Evolutionary conservation across 129 eudicot species (phyloP), one percentile per base, ranked within the genome.

Genomic region (Centaurea solstitialis): DNA sequence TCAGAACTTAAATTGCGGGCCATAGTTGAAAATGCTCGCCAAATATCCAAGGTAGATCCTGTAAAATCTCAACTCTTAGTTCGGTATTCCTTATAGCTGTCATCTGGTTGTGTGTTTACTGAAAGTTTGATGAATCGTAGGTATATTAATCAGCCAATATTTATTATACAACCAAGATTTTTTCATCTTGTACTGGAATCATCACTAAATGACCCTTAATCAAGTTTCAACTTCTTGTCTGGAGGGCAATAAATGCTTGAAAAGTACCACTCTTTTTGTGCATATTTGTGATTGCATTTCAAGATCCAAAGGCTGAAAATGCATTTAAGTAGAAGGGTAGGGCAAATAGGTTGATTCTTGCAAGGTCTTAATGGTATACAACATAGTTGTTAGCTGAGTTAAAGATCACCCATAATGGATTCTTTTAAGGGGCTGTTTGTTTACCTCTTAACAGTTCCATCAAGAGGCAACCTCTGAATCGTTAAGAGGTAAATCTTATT

Each of bases 11-110:
- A 87, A 87, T 70, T 87, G 74, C 86, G 91, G 76, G 85, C 88
- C 86, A 85, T 87, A 62, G 74, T 87, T 9, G 91, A 87, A 78
- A 87, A 87, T 81, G 88, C 91, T 77, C 88, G 91, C 80, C 91
- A 84, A 75, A 87, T 87, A 76, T 81, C 88, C 66, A 87, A 85
- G 91, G 91, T 87, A 87, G 81, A 81, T 84, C 80, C 76, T 69
- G 74, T 39, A 26, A 28, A 28, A 28, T 69, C 53, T 70, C 73
- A 12, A 73, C 39, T 65, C 4, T 20, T 26, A 69, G 12, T 39
- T 3, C 12, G 2, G 39, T 20, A 45, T 5, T 3, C 20, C 79
- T 65, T 17, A 28, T 61, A 37, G 62, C 83, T 72, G 12, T 72
- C 47, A 78, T 80, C 20, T 80, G 73, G 38, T 22, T 20, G 40